Evolutionary conservation across 2,329 filamentous ascomycete genomes (phyloP).

Genomic region (Penicillium sp.): DNA sequence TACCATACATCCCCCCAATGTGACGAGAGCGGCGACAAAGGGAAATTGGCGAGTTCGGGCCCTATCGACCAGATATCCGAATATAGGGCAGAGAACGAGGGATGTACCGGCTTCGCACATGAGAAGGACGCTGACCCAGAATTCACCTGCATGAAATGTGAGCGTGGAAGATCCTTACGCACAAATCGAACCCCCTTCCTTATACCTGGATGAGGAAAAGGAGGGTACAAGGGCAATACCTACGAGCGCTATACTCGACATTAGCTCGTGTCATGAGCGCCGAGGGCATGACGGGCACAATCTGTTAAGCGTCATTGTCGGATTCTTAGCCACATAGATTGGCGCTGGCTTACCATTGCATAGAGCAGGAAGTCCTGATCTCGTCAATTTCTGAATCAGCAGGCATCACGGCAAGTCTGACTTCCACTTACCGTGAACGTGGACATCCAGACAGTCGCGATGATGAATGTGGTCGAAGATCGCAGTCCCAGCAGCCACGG

Average conservation of each 20-base stretch:
- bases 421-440: constrained; percentile 28
- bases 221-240: too few species aligned
- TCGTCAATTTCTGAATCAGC: constrained; percentile 1
- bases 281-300: constrained; percentile 33
- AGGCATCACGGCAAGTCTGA: too few species aligned
- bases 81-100: constrained; percentile 28
- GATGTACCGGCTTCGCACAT: constrained; percentile 29
- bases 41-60: constrained; percentile 51
- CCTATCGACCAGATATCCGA: constrained; percentile 30
- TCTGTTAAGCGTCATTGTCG: constrained; percentile 17
- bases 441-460: constrained; percentile 51
- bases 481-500: constrained; percentile 48
- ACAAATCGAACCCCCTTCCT: too few species aligned
- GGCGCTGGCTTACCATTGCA: constrained; percentile 26
- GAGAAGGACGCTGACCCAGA: constrained; percentile 31
- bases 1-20: constrained; percentile 54
- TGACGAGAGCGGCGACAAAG: constrained; percentile 55
- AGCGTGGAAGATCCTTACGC: too few species aligned
- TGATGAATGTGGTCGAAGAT: constrained; percentile 59
- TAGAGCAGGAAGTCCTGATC: constrained; percentile 31
- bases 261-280: constrained; percentile 26
- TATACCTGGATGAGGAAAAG: too few species aligned
- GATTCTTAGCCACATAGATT: neutral
- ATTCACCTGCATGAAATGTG: constrained; percentile 21
- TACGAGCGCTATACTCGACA: constrained; percentile 27